Evolutionary conservation across 805 yeast genomes (phyloP), one percentile per base, ranked within the genome.

Genomic region (Ogataea populi-albae): DNA sequence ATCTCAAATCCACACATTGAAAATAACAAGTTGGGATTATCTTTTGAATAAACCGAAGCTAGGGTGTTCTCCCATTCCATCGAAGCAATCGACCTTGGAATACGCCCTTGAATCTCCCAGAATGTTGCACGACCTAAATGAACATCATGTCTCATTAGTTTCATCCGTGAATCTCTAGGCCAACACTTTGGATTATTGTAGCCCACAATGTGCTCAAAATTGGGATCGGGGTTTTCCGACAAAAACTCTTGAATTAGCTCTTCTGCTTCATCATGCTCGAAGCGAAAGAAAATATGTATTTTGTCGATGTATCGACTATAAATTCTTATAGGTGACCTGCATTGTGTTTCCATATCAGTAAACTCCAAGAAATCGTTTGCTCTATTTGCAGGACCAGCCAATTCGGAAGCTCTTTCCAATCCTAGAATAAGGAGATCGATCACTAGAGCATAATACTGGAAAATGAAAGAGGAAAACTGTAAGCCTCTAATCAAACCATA

Each of bases 1-100:
- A 93, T 82, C 54, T 93, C 98, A 64, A 93, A 93, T 0, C 98
- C 99, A 61, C 93, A 82, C 89, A 93, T 85, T 1, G 93, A 74
- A 50, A 91, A 87, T 21, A 91, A 63, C 40, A 93, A 56, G 48
- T 91, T 94, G 6, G 96, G 91, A 53, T 93, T 93, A 41, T 89
- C 95, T 37, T 73, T 75, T 12, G 96, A 85, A 59, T 91, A 93
- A 2, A 93, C 95, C 0, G 96, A 86, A 0, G 88, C 89, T 47
- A 79, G 71, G 0, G 95, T 69, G 35, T 79, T 81, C 23, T 76
- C 81, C 96, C 97, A 91, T 30, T 73, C 74, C 11, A 91, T 65
- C 1, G 77, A 64, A 0, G 89, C 79, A 9, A 93, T 52, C 0
- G 95, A 79, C 4, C 71, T 59, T 0, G 98, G 98, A 23, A 93